Evolutionary conservation across 2,329 filamentous ascomycete genomes (phyloP).

Genomic region (Canariomyces notabilis): DNA sequence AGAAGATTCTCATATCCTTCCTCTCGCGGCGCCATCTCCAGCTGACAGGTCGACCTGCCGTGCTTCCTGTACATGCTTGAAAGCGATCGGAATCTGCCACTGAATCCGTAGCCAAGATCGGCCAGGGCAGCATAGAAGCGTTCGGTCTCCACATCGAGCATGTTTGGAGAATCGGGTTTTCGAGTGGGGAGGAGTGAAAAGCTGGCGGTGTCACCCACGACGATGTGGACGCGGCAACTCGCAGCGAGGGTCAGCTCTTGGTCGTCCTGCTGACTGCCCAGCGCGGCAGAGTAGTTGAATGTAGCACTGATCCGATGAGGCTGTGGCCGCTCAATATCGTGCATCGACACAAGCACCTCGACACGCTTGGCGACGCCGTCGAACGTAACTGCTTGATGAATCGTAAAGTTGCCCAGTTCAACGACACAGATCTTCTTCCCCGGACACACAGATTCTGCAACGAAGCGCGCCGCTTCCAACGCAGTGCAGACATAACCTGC

Average conservation of each 20-base stretch:
- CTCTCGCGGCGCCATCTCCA: background rate
- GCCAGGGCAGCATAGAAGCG: conserved; percentile 9
- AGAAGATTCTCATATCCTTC: conserved; percentile 15
- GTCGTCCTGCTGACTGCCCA: background rate
- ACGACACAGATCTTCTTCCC: conserved; percentile 1
- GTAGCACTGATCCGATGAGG: background rate
- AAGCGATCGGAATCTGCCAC: conserved; percentile 8
- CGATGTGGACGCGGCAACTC: background rate
- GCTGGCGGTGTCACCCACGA: background rate
- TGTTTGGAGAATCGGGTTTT: conserved; percentile 1
- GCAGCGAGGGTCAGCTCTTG: conserved; percentile 1
- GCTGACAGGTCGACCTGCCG: background rate
- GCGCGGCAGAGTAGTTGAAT: conserved; percentile 8
- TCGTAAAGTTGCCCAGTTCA: conserved; percentile 7
- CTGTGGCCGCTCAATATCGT: background rate
- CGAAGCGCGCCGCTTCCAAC: conserved; percentile 35
- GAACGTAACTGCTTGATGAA: conserved; percentile 20
- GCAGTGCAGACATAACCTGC: conserved; percentile 41
- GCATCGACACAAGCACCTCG: conserved; percentile 9
- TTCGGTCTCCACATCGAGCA: conserved; percentile 6
- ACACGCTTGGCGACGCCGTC: conserved; percentile 6
- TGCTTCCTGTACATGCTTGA: background rate
- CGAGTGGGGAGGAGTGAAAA: background rate
- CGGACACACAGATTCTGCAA: too few species aligned
- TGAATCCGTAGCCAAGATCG: conserved; percentile 11